A percentile compares a stretch with the other conserved stretches of the same genome.
Evolutionary conservation across 75 land plant genomes (phyloP).

Genomic region (Cunninghamia lanceolata): DNA sequence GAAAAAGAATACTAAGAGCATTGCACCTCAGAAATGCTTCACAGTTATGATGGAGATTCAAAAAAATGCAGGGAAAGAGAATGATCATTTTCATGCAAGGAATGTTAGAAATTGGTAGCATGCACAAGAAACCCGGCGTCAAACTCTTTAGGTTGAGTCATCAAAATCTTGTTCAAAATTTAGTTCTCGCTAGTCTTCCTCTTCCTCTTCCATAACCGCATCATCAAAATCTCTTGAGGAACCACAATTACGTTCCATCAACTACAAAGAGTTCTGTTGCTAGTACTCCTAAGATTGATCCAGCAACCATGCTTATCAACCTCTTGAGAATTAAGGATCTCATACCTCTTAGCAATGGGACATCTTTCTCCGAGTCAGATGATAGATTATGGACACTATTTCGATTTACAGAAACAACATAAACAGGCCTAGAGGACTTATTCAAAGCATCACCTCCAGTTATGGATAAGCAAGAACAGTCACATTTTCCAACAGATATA

Average conservation of each 20-base stretch:
- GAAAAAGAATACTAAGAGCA: conserved; percentile 10
- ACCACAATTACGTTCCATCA: not conserved
- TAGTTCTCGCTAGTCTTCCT: not conserved
- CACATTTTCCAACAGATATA: conserved; percentile 26
- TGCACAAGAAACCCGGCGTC: not conserved
- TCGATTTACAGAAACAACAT: conserved; percentile 73
- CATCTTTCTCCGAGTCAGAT: conserved; percentile 34
- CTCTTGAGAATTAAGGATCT: conserved; percentile 57
- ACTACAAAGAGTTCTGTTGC: conserved; percentile 20
- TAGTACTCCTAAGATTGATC: conserved; percentile 53
- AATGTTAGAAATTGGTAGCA: not conserved
- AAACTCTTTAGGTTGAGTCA: not conserved
- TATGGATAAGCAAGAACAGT: conserved; percentile 20
- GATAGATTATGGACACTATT: conserved; percentile 84
- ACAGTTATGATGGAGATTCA: not conserved
- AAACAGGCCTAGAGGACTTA: conserved; percentile 75
- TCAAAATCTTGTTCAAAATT: not conserved
- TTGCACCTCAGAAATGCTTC: not conserved
- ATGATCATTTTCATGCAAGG: not conserved
- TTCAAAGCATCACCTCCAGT: conserved; percentile 50
- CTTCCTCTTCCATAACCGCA: not conserved
- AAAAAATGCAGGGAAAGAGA: not conserved
- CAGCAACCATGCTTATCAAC: conserved; percentile 67
- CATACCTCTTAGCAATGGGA: conserved; percentile 26
- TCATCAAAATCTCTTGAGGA: not conserved